Evolutionary conservation across 116 monocot species (phyloP).

Genomic region (Papilionanthe hybrid): DNA sequence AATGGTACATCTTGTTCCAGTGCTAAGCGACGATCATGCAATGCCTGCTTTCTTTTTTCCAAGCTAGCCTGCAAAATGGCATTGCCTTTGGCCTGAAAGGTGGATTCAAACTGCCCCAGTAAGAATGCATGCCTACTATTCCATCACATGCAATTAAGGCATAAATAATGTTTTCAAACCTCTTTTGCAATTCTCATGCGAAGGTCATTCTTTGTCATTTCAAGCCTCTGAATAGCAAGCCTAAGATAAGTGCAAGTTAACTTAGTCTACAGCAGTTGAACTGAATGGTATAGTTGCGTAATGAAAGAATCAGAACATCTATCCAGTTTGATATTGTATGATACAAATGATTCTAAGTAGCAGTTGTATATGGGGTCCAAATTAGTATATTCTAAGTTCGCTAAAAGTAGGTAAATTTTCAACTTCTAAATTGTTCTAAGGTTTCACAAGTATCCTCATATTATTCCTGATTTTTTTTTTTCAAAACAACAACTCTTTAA

Average conservation of each 20-base stretch:
- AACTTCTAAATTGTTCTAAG: background rate
- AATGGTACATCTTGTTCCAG: constrained; percentile 91
- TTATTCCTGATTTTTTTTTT: background rate
- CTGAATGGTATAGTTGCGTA: background rate
- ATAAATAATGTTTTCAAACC: constrained; percentile 33
- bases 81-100: constrained; percentile 90
- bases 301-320: background rate
- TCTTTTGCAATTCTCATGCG: constrained; percentile 90
- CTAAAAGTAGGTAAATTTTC: background rate
- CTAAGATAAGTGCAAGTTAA: constrained; percentile 24
- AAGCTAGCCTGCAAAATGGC: constrained; percentile 98
- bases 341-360: background rate
- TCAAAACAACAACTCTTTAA: background rate
- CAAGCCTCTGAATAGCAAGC: constrained; percentile 97
- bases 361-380: background rate
- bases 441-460: background rate
- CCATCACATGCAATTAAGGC: background rate
- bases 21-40: constrained; percentile 91
- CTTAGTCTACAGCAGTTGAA: background rate
- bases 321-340: background rate
- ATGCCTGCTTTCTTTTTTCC: constrained; percentile 97
- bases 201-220: constrained; percentile 92
- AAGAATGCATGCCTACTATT: constrained; percentile 3
- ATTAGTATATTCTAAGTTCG: background rate
- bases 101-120: background rate